Conservation (phyloP, 2,329 filamentous ascomycete species). For the Fusarium decemcellulare region DNA sequence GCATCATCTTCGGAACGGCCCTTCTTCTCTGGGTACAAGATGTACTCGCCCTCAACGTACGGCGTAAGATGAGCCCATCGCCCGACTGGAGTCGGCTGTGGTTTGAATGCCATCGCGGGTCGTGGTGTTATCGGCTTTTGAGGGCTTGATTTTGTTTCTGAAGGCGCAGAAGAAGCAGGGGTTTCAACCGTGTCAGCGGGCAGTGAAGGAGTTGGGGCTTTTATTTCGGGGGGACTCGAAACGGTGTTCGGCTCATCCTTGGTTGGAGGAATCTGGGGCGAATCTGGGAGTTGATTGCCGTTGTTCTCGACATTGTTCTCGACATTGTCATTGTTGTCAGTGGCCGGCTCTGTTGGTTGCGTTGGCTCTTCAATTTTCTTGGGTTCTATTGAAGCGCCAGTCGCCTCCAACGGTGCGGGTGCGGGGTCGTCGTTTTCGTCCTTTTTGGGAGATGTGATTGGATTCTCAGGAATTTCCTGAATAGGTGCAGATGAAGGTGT, state of each 20-base stretch:
- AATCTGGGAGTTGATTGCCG: constrained; percentile 20
- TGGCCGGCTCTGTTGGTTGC: constrained; percentile 14
- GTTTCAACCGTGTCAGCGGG: constrained; percentile 33
- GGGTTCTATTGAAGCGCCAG: constrained; percentile 4
- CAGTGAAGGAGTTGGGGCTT: constrained; percentile 35
- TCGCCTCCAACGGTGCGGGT: constrained; percentile 15
- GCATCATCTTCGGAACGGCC: constrained; percentile 50
- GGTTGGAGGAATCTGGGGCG: constrained; percentile 20
- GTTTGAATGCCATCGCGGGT: constrained; percentile 35
- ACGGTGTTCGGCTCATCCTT: constrained; percentile 29
- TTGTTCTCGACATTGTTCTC: neutral
- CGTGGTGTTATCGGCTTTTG: constrained; percentile 31
- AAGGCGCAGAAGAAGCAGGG: constrained; percentile 35
- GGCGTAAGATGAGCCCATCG: constrained; percentile 58
- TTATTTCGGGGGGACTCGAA: constrained; percentile 36
- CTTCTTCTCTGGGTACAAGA: constrained; percentile 57
- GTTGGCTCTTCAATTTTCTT: constrained; percentile 20
- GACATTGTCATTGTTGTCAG: neutral
- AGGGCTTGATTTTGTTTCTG: constrained; percentile 41
- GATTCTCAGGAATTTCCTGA: constrained; percentile 10
- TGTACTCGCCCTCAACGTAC: constrained; percentile 56
- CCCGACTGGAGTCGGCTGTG: constrained; percentile 50
- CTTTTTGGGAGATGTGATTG: constrained; percentile 8
- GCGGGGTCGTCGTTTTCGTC: constrained; percentile 6
- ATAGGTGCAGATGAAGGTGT: neutral